These are phyloP conservation scores for Ambrosiella xylebori DNA, from an alignment of 2,329 filamentous ascomycete species.

Conservation along the genomic window DNA sequence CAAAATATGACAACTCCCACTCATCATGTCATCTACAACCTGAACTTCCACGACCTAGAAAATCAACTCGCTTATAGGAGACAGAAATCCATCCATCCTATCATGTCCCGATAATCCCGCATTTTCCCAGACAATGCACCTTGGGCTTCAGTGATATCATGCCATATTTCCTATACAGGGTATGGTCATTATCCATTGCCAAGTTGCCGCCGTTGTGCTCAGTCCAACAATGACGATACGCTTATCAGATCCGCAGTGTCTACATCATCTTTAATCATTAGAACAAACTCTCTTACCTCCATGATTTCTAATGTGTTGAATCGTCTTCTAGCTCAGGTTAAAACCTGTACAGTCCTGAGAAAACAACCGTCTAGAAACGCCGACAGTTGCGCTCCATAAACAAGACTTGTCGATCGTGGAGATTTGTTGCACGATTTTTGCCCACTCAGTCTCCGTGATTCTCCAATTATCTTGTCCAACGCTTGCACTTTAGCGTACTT, in stretches of 20 bases:
- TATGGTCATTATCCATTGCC: background rate
- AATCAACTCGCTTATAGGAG: background rate
- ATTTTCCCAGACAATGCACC: background rate
- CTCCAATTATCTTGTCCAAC: no score
- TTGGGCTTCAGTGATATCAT: slow-evolving; percentile 1
- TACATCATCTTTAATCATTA: background rate
- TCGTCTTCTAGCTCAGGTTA: background rate
- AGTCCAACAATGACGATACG: background rate
- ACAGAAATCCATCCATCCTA: background rate
- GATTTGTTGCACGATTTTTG: no score
- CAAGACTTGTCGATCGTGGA: no score
- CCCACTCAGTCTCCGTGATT: no score
- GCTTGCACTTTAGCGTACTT: no score
- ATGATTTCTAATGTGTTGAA: background rate
- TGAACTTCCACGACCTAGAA: background rate
- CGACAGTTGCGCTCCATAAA: no score
- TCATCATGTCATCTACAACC: background rate
- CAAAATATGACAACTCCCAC: background rate
- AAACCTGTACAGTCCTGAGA: background rate
- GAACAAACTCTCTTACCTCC: background rate
- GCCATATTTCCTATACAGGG: background rate
- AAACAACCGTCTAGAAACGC: background rate
- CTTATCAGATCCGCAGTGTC: background rate
- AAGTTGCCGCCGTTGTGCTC: background rate
- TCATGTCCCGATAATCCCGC: background rate